phyloP scores from a whole-genome alignment of 1,284 basidiomycete genomes.

The Pseudozyma tsukubaensis region DNA sequence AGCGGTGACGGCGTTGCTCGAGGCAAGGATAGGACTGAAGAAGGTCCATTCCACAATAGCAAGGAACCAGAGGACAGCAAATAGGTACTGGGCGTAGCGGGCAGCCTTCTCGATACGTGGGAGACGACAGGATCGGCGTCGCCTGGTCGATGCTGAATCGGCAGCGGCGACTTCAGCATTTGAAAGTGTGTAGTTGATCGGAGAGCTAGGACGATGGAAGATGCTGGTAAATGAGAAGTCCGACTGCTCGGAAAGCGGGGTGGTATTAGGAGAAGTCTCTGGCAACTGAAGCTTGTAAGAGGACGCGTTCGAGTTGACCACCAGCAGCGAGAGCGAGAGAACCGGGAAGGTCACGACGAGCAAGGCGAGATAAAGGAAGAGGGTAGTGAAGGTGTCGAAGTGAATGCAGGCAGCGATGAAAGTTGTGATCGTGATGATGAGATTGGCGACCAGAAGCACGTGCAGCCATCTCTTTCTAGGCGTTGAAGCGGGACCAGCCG shows the following conservation, averaged over 20 bases:
- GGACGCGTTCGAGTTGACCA: constrained; percentile 4
- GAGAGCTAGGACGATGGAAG: neutral
- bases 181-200: neutral
- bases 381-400: constrained; percentile 37
- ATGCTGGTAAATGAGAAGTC: constrained; percentile 4
- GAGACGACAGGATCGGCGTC: constrained; percentile 11
- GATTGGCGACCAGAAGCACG: constrained; percentile 15
- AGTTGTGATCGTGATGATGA: constrained; percentile 10
- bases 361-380: constrained; percentile 37
- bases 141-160: neutral
- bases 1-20: neutral
- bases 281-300: constrained; percentile 16
- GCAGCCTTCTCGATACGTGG: constrained; percentile 6
- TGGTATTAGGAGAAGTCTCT: constrained; percentile 7
- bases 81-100: constrained; percentile 21
- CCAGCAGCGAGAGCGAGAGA: constrained; percentile 22
- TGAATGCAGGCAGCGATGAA: constrained; percentile 41
- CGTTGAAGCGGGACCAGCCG: neutral
- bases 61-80: constrained; percentile 29
- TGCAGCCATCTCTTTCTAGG: constrained; percentile 25
- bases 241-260: constrained; percentile 7
- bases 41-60: constrained; percentile 33
- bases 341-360: constrained; percentile 36
- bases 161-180: neutral
- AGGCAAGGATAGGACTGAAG: constrained; percentile 15